phyloP scores from a whole-genome alignment of 768 basidiomycete genomes.

The Melanogaster broomeanus region DNA sequence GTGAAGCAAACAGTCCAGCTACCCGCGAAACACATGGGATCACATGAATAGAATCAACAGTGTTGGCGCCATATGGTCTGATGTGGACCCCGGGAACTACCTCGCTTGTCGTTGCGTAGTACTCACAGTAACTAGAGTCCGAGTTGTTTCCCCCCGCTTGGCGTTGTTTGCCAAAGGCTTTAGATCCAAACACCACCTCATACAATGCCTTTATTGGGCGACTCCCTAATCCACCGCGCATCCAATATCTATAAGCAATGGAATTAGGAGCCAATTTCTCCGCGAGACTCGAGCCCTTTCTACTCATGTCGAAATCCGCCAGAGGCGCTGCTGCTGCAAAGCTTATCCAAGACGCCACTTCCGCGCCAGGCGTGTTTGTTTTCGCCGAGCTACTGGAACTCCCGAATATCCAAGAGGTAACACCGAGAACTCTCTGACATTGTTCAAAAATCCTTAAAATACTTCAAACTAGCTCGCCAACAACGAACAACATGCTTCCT shows the following conservation, averaged over 20 bases:
- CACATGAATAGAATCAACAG: no score
- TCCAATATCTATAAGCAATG: constrained; percentile 36
- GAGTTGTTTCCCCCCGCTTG: background rate
- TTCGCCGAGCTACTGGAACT: constrained; percentile 87
- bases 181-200: constrained; percentile 15
- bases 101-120: no score
- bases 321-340: constrained; percentile 94
- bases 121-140: no score
- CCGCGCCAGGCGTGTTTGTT: constrained; percentile 88
- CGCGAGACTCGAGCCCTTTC: constrained; percentile 82
- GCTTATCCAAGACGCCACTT: constrained; percentile 81
- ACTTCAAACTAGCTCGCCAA: constrained; percentile 56
- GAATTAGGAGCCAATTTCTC: constrained; percentile 64
- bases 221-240: background rate
- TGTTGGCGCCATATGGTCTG: background rate
- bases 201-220: constrained; percentile 4
- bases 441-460: constrained; percentile 1
- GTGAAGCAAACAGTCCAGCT: no score
- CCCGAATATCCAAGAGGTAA: constrained; percentile 84
- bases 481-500: constrained; percentile 63
- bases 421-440: constrained; percentile 15
- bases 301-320: constrained; percentile 88
- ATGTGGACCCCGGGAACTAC: no score
- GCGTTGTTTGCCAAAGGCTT: constrained; percentile 6
- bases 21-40: no score